Evolutionary conservation across 2,329 filamentous ascomycete species (phyloP).

Genomic region (Boeremia exigua): DNA sequence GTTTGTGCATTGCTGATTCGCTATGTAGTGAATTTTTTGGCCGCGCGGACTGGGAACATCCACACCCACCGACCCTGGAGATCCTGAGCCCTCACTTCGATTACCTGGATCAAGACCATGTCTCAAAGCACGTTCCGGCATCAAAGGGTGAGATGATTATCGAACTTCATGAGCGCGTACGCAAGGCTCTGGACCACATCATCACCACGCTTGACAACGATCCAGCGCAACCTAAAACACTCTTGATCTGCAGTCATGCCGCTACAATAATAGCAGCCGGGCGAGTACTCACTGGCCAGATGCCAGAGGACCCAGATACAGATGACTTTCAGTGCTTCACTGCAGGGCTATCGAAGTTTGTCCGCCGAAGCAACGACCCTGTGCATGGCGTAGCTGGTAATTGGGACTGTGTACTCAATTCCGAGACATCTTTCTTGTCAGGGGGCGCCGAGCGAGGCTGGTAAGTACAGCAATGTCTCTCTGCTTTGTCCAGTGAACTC

Average conservation of each 20-base stretch:
- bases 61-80: constrained; percentile 70
- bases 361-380: constrained; percentile 53
- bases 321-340: constrained; percentile 89
- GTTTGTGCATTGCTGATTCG: constrained; percentile 51
- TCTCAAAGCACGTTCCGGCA: constrained; percentile 70
- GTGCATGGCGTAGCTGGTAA: constrained; percentile 72
- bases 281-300: constrained; percentile 75
- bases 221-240: constrained; percentile 67
- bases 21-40: constrained; percentile 85
- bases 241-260: constrained; percentile 88
- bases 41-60: constrained; percentile 82
- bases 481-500: background rate
- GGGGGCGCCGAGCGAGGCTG: constrained; percentile 87
- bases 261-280: constrained; percentile 88
- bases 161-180: constrained; percentile 80
- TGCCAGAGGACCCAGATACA: constrained; percentile 72
- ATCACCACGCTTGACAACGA: constrained; percentile 73
- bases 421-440: constrained; percentile 82
- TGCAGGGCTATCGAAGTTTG: constrained; percentile 77
- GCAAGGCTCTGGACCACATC: constrained; percentile 71
- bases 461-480: constrained; percentile 54
- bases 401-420: constrained; percentile 82
- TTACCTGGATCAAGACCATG: constrained; percentile 62
- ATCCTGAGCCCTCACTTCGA: constrained; percentile 73
- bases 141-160: constrained; percentile 78